Conservation (phyloP, 768 basidiomycete genomes). For the Amanita muscaria region DNA sequence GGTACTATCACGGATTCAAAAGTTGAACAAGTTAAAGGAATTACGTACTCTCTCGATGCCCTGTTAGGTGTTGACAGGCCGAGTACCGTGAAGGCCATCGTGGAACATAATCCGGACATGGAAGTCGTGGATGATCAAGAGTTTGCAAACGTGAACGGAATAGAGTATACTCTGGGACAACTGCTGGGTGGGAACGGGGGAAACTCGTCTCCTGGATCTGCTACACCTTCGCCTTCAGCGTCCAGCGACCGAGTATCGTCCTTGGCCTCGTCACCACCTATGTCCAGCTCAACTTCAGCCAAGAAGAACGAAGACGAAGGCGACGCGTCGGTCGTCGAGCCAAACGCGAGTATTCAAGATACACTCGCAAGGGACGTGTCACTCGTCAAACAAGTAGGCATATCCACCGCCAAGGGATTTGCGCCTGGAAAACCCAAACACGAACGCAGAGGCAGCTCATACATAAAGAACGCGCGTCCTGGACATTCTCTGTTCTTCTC, state of each 20-base stretch:
- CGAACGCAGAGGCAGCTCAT: conserved; percentile 20
- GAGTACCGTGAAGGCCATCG: conserved; percentile 31
- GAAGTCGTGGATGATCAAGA: conserved; percentile 73
- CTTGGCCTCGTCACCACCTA: background rate
- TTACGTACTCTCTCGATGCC: conserved; percentile 93
- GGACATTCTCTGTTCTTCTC: conserved; percentile 86
- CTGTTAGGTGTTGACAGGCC: conserved; percentile 72
- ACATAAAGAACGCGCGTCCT: conserved; percentile 44
- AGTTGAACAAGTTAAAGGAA: conserved; percentile 96
- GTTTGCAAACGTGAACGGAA: conserved; percentile 96
- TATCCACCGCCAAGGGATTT: background rate
- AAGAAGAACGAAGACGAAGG: conserved; percentile 59
- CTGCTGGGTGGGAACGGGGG: conserved; percentile 43
- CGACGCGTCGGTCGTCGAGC: conserved; percentile 77
- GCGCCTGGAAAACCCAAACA: conserved; percentile 12
- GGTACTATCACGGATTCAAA: conserved; percentile 70
- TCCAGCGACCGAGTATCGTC: conserved; percentile 24
- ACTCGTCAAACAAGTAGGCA: conserved; percentile 19
- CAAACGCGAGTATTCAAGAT: conserved; percentile 41
- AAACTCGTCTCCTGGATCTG: conserved; percentile 34
- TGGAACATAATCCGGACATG: conserved; percentile 38
- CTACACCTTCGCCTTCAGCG: conserved; percentile 12
- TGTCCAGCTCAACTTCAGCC: conserved; percentile 19
- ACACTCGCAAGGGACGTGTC: background rate
- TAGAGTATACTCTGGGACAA: conserved; percentile 88